Evolutionary conservation across 768 basidiomycete species (phyloP).

Genomic region (Boletus bicolor): DNA sequence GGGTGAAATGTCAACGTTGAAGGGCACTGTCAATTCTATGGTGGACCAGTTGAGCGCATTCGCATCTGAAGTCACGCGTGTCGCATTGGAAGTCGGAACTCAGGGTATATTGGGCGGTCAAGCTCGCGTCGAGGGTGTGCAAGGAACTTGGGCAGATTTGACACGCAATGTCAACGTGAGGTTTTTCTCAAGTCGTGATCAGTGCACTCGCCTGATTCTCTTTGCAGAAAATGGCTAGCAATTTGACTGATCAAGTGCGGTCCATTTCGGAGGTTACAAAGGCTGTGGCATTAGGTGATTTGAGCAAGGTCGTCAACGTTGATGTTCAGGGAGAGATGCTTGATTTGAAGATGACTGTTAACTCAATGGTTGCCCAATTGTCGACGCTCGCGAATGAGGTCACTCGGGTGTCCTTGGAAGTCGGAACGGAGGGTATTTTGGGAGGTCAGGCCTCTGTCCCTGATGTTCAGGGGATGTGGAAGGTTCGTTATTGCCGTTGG

Average conservation of each 20-base stretch:
- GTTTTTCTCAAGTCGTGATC: neutral
- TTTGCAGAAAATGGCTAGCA: constrained; percentile 81
- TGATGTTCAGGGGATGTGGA: constrained; percentile 95
- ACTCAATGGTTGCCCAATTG: constrained; percentile 72
- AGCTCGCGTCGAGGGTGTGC: constrained; percentile 85
- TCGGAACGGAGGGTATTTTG: constrained; percentile 89
- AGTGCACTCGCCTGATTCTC: neutral
- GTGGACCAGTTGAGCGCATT: constrained; percentile 87
- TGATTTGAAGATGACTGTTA: constrained; percentile 76
- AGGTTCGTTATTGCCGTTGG: constrained; percentile 42
- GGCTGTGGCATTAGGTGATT: constrained; percentile 78
- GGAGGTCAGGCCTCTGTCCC: constrained; percentile 91
- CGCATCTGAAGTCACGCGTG: constrained; percentile 76
- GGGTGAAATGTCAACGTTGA: constrained; percentile 83
- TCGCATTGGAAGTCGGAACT: constrained; percentile 87
- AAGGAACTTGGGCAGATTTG: constrained; percentile 91
- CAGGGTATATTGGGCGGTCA: constrained; percentile 90
- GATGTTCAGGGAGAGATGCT: constrained; percentile 95
- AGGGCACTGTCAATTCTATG: constrained; percentile 90
- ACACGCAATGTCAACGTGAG: constrained; percentile 84
- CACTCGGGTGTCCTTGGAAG: constrained; percentile 89
- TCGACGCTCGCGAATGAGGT: constrained; percentile 77
- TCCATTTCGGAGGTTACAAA: constrained; percentile 86
- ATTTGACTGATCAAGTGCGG: constrained; percentile 82
- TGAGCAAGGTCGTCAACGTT: constrained; percentile 81